Percentiles rank a stretch among this genome's conserved stretches.
Conservation (phyloP, 2,329 filamentous ascomycete species). For the Mariannaea elegans region DNA sequence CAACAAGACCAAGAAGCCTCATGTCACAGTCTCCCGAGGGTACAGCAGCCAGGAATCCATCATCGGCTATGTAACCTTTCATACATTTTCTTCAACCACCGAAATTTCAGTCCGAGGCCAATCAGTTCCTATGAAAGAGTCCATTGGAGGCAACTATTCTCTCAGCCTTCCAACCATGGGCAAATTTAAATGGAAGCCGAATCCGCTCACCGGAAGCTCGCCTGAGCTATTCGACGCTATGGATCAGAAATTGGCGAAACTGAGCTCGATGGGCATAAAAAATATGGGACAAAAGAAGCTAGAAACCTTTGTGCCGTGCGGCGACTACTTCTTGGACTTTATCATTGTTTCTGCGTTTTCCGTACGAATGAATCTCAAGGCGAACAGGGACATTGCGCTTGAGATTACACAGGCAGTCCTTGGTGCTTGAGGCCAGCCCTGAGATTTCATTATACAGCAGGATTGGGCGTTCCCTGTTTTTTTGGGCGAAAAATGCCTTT, state of each 20-base stretch:
- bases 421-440: conserved; percentile 1
- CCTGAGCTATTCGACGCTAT: conserved; percentile 30
- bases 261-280: conserved; percentile 24
- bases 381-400: conserved; percentile 13
- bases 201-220: conserved; percentile 21
- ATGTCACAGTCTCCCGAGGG: conserved; percentile 29
- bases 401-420: conserved; percentile 14
- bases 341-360: conserved; percentile 31
- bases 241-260: conserved; percentile 31
- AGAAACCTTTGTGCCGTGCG: conserved; percentile 31
- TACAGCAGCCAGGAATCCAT: conserved; percentile 19
- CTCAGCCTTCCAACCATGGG: conserved; percentile 32
- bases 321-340: conserved; percentile 33
- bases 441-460: no score
- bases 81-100: conserved; percentile 24
- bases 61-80: conserved; percentile 32
- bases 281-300: conserved; percentile 31
- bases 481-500: no score
- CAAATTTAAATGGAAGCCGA: conserved; percentile 40
- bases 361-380: conserved; percentile 17
- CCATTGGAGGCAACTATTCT: conserved; percentile 26
- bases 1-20: conserved; percentile 20
- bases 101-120: conserved; percentile 33
- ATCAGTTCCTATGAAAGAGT: conserved; percentile 29
- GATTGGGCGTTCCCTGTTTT: no score